Base-by-base conservation (phyloP, 148 eudicot genomes). In the Pouteria glomerata region DNA sequence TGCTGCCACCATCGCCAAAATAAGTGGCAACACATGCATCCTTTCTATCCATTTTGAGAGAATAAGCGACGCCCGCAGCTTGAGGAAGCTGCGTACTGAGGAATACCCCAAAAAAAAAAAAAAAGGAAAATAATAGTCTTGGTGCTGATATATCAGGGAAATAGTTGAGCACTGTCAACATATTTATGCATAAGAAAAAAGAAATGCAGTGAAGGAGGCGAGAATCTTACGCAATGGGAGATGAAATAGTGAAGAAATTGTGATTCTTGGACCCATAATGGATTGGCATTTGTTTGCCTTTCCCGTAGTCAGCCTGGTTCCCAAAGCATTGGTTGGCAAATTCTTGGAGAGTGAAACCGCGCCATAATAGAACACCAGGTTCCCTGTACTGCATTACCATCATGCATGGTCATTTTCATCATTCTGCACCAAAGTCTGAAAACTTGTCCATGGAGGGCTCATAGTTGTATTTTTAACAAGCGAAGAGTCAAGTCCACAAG, bases 211-310 rank as follows among this genome's bases (percentile, higher is more conserved):
- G n/a, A 19, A 70, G 51, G n/a, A 30, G 29, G 21, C 33, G 51
- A 21, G 8, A n/a, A 47, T 51, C 93, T 78, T 86, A 91, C 98
- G 92, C 93, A 21, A 94, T 85, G 6, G 98, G 91, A 21, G 98
- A 91, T 78, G 98, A 85, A 73, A 94, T 80, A 10, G 97, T 94
- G 83, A 94, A 80, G 77, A 83, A 94, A 72, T 94, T 94, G 77
- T 69, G 91, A 53, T 81, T 78, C 23, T 73, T 85, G 75, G 98
- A 94, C 0, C 98, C 98, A 70, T 94, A 94, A 81, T 94, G 98
- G 59, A 84, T 78, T 35, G 97, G 97, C 98, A 94, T 94, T 76
- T 94, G 98, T 73, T 96, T 86, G 23, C 98, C 98, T 84, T 91
- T 94, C 14, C 98, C 97, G 69, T 74, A 72, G 78, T 94, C 98